A percentile compares a stretch with the other conserved stretches of the same genome.
Evolutionary conservation across 352 stramenopile species (phyloP).

Genomic region (Globisporangium sylvaticum): DNA sequence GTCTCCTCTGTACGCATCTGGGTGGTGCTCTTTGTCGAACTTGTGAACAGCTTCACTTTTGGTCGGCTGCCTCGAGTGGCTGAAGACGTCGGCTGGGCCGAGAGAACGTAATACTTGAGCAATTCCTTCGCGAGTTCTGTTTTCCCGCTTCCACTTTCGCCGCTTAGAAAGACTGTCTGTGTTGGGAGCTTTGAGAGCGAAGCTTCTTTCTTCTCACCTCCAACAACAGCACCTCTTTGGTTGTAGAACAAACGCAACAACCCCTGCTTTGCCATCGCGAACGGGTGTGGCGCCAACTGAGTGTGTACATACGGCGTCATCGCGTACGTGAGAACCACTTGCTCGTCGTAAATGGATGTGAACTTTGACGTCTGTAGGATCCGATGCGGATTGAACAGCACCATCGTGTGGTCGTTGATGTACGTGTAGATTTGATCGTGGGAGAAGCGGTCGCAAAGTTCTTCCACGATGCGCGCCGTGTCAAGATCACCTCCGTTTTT

Average conservation of each 20-base stretch:
- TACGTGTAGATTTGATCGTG: slow-evolving; percentile 59
- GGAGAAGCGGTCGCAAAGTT: slow-evolving; percentile 36
- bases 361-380: slow-evolving; percentile 69
- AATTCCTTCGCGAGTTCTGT: slow-evolving; percentile 76
- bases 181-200: background rate
- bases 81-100: slow-evolving; percentile 35
- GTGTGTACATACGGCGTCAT: slow-evolving; percentile 36
- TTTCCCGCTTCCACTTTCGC: slow-evolving; percentile 73
- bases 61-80: slow-evolving; percentile 12
- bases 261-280: slow-evolving; percentile 67
- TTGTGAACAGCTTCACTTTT: slow-evolving; percentile 69
- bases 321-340: slow-evolving; percentile 63
- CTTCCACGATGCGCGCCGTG: slow-evolving; percentile 10
- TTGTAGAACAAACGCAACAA: slow-evolving; percentile 43
- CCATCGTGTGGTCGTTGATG: slow-evolving; percentile 53
- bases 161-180: slow-evolving; percentile 46
- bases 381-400: slow-evolving; percentile 70
- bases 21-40: slow-evolving; percentile 79
- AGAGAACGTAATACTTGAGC: slow-evolving; percentile 72
- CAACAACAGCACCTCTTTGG: background rate
- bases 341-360: slow-evolving; percentile 82
- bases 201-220: background rate
- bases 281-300: slow-evolving; percentile 57
- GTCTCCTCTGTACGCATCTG: slow-evolving; percentile 80
- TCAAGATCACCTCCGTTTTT: background rate